A percentile compares a stretch with the other conserved stretches of the same genome.
phyloP scores from a whole-genome alignment of 2,329 filamentous ascomycete species.

The Scleromitrula shiraiana region DNA sequence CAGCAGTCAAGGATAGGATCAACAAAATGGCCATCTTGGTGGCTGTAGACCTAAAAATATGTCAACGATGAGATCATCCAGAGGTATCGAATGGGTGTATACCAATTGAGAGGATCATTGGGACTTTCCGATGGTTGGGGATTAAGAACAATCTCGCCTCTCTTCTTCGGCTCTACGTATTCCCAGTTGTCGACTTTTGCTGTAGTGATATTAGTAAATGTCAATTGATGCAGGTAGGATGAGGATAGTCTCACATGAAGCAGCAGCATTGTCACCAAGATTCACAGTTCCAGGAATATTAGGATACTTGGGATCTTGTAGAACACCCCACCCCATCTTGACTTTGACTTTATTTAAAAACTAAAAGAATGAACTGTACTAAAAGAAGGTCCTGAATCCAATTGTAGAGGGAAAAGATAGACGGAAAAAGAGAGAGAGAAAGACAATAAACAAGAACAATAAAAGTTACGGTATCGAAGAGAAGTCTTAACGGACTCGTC shows the following conservation, averaged over 20 bases:
- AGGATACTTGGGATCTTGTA: conserved; percentile 24
- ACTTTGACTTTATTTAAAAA: too few species aligned
- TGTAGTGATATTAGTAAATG: conserved; percentile 5
- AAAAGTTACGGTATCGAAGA: conserved; percentile 9
- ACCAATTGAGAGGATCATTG: conserved; percentile 46
- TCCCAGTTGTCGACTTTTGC: conserved; percentile 19
- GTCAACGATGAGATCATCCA: conserved; percentile 14
- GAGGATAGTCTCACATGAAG: conserved; percentile 10
- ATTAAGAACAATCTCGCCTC: conserved; percentile 41
- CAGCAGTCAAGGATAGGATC: conserved; percentile 23
- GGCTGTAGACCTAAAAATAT: conserved; percentile 5
- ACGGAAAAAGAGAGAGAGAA: background rate
- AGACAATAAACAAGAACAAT: conserved; percentile 9
- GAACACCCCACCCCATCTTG: conserved; percentile 22
- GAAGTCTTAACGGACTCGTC: conserved; percentile 19
- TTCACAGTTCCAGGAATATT: conserved; percentile 25
- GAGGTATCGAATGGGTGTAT: conserved; percentile 18
- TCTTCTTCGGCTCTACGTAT: conserved; percentile 31
- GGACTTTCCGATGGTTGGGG: conserved; percentile 45
- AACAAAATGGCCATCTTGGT: conserved; percentile 25
- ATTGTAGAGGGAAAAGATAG: background rate
- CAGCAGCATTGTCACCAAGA: conserved; percentile 19
- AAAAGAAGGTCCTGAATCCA: background rate
- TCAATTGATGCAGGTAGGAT: background rate
- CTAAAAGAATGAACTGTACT: too few species aligned